These are phyloP conservation scores for Daldinia sp. DNA, from an alignment of 2,329 filamentous ascomycete species.

Conservation along the genomic window DNA sequence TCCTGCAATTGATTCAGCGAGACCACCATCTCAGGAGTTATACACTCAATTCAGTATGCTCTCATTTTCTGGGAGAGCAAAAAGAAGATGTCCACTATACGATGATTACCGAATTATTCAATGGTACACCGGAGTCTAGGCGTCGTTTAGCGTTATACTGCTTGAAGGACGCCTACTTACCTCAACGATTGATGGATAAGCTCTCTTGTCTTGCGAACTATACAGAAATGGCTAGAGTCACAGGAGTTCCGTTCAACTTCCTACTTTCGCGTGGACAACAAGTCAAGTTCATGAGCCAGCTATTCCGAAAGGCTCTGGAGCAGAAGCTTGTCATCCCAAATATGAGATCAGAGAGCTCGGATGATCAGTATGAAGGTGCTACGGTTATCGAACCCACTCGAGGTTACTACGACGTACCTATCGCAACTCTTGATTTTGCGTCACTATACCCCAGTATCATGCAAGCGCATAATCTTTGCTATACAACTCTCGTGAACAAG, in stretches of 20 bases:
- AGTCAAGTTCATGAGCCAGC: slow-evolving; percentile 96
- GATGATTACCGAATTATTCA: slow-evolving; percentile 99
- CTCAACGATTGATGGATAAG: slow-evolving; percentile 95
- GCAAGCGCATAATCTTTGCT: slow-evolving; percentile 97
- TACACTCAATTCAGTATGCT: slow-evolving; percentile 94
- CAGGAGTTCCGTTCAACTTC: slow-evolving; percentile 96
- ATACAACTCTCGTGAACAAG: slow-evolving; percentile 91
- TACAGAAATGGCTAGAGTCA: slow-evolving; percentile 99
- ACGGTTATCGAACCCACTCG: slow-evolving; percentile 96
- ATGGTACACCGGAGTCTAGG: slow-evolving; percentile 92
- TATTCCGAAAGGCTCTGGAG: slow-evolving; percentile 94
- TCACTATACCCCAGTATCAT: slow-evolving; percentile 99
- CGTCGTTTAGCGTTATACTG: slow-evolving; percentile 95
- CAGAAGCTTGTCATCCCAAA: slow-evolving; percentile 96
- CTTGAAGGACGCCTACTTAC: slow-evolving; percentile 95
- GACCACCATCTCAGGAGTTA: slow-evolving; percentile 97
- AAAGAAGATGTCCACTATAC: slow-evolving; percentile 99
- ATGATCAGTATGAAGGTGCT: slow-evolving; percentile 96
- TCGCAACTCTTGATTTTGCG: slow-evolving; percentile 98
- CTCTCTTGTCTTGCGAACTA: slow-evolving; percentile 99
- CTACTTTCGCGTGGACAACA: slow-evolving; percentile 93
- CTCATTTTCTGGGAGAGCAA: slow-evolving; percentile 95
- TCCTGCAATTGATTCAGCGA: slow-evolving; percentile 93
- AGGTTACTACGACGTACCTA: slow-evolving; percentile 93
- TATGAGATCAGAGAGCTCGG: slow-evolving; percentile 73